Evolutionary conservation across 1,284 basidiomycete species (phyloP), one percentile per base, ranked within the genome.

Genomic region (Puccinia coronata): DNA sequence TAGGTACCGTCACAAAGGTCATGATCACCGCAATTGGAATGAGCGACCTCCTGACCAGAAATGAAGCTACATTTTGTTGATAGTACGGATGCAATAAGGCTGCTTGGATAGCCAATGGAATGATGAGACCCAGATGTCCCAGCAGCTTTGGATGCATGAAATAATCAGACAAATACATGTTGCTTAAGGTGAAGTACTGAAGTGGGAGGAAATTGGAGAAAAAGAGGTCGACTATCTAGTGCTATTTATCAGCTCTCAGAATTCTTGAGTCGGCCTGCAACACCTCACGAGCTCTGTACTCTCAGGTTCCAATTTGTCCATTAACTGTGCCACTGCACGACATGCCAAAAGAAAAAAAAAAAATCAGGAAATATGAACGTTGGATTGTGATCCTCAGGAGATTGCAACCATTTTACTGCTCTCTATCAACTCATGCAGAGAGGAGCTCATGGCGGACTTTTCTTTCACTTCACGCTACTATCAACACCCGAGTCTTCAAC

Each of bases 91-190:
- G 74, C 12, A 77, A 53, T 65, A 77, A 47, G 43, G 74, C 74
- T 63, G 74, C 74, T 77, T 77, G 74, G n/a, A 77, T 77, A 14
- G 63, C n/a, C 47, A 77, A 53, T n/a, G 74, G 74, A 39, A 77
- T 77, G 9, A 77, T 53, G 41, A 77, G 63, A 31, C 70, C 70
- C 70, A 41, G 47, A 67, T 77, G 51, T 36, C 74, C 74, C 36
- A 77, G 63, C 59, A 77, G 43, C 74, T 77, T 77, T 31, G 59
- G 74, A 47, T 77, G 74, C n/a, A 28, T 53, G 6, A 67, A 34
- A 53, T 49, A 41, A 9, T 63, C 23, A 23, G 49, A 39, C 28
- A 51, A 72, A 36, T 11, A 28, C 70, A 72, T 72, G 9, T 55
- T 72, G 23, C 16, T 16, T 55, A 31, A n/a, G 31, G 28, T 72